These are phyloP conservation scores for Pythium sp. DNA, from an alignment of 352 stramenopile species.

Conservation along the genomic window DNA sequence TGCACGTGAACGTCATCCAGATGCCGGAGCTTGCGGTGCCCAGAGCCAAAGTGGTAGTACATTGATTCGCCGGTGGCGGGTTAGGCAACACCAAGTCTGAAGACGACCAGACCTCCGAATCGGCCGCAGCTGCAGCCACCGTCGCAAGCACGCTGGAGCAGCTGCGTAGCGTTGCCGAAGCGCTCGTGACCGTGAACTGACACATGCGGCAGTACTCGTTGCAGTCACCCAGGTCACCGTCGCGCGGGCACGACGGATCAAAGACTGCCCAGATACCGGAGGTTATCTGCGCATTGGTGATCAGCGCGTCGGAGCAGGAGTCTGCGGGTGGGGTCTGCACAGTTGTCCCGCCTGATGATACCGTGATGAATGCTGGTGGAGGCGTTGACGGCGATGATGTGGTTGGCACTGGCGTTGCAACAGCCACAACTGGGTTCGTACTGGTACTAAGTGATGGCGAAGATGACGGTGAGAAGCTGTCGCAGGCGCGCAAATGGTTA, in stretches of 20 bases:
- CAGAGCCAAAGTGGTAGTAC: not conserved
- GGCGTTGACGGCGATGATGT: not conserved
- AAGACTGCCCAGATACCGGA: constrained; percentile 13
- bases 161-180: not conserved
- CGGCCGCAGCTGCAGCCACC: not conserved
- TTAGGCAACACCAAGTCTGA: not conserved
- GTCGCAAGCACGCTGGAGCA: constrained; percentile 5
- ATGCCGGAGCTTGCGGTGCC: not conserved
- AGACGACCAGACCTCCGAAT: not conserved
- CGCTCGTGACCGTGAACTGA: constrained; percentile 15
- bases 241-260: constrained; percentile 13
- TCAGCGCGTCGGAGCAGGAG: constrained; percentile 4
- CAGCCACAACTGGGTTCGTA: not conserved
- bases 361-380: not conserved
- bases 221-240: constrained; percentile 5
- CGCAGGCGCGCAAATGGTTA: constrained; percentile 17
- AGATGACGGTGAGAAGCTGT: not conserved
- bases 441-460: not conserved
- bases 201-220: constrained; percentile 15
- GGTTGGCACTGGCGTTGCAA: not conserved
- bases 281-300: not conserved
- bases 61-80: constrained; percentile 5
- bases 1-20: constrained; percentile 9
- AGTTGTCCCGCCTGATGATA: not conserved
- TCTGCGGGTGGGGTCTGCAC: not conserved